A percentile compares a stretch with the other conserved stretches of the same genome.
phyloP scores from a whole-genome alignment of 257 asterid genomes.

The Knoxia roxburghii region DNA sequence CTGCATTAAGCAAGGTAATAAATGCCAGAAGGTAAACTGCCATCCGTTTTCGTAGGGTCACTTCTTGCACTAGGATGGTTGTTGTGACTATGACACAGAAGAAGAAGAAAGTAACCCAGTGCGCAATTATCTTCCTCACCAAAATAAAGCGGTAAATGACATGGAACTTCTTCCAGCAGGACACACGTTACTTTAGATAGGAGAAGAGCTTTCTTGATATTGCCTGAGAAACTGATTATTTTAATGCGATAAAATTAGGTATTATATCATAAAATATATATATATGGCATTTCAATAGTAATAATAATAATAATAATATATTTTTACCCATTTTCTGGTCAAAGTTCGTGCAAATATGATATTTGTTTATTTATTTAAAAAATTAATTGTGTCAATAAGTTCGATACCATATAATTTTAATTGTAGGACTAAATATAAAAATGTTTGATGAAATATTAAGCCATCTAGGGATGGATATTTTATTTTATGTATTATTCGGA shows the following conservation, averaged over 20 bases:
- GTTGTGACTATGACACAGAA: conserved; percentile 82
- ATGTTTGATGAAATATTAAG: too few species aligned
- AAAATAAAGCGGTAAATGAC: conserved; percentile 72
- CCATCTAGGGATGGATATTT: too few species aligned
- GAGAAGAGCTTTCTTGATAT: conserved; percentile 14
- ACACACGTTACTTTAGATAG: conserved; percentile 56
- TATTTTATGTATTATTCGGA: too few species aligned
- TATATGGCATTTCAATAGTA: too few species aligned
- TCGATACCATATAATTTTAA: too few species aligned
- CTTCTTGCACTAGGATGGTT: conserved; percentile 75
- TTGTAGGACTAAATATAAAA: too few species aligned
- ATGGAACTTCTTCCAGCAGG: conserved; percentile 65
- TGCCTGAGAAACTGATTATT: conserved; percentile 1
- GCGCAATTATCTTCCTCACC: conserved; percentile 91
- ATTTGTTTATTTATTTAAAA: too few species aligned
- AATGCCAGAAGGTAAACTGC: conserved; percentile 86
- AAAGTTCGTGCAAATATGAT: too few species aligned
- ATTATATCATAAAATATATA: too few species aligned
- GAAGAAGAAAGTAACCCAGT: conserved; percentile 86
- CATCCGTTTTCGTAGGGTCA: conserved; percentile 61
- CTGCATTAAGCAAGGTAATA: conserved; percentile 78
- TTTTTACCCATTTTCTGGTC: too few species aligned
- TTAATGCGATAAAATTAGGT: neutral
- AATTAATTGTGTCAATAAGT: too few species aligned
- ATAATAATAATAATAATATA: too few species aligned